phyloP scores from a whole-genome alignment of 345 rosid species.

The Citrus glauca region DNA sequence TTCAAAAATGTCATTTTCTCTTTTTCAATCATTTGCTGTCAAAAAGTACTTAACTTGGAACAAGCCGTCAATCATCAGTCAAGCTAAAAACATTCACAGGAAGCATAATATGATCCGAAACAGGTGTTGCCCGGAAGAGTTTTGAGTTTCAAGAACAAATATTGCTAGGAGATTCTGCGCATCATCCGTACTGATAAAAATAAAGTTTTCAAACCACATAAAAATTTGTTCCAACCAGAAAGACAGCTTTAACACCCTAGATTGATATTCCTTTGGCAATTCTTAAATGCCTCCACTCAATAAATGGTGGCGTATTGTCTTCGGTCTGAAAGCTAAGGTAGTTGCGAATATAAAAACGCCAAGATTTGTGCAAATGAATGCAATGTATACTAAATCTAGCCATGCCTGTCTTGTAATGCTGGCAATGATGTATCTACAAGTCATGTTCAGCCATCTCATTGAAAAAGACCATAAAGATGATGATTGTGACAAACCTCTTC shows the following conservation, averaged over 20 bases:
- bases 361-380: constrained; percentile 2
- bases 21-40: not conserved
- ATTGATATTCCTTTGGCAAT: not conserved
- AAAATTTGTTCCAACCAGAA: not conserved
- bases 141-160: not conserved
- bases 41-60: not conserved
- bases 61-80: not conserved
- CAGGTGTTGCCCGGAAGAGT: not conserved
- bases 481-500: constrained; percentile 21
- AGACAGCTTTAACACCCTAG: not conserved
- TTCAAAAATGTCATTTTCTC: too few species aligned
- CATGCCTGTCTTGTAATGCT: constrained; percentile 16
- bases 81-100: not conserved
- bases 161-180: not conserved
- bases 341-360: not conserved
- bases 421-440: not conserved
- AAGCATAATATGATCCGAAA: not conserved
- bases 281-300: not conserved
- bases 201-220: not conserved
- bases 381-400: not conserved
- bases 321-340: not conserved
- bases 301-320: not conserved
- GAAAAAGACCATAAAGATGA: constrained; percentile 4
- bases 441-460: constrained; percentile 9
- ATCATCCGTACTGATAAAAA: not conserved